Evolutionary conservation across 78 protist species (phyloP).

Genomic region (slime mould (Dictyostelium discoideum)): DNA sequence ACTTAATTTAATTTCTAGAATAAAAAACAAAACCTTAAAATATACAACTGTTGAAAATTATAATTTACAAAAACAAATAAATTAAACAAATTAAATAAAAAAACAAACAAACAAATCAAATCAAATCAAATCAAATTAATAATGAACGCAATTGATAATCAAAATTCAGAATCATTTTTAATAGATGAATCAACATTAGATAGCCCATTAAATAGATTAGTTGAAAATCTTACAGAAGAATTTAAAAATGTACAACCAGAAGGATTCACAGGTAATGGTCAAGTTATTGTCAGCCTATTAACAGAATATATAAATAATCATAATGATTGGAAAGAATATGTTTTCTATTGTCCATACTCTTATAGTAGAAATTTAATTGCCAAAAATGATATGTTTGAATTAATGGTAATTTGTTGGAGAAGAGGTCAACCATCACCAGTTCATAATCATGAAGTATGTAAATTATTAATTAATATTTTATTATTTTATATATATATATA

Average conservation of each 20-base stretch:
- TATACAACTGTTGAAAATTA: background rate
- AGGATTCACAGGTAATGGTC: conserved; percentile 54
- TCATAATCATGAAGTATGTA: conserved; percentile 75
- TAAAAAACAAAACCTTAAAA: background rate
- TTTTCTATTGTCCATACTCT: conserved; percentile 52
- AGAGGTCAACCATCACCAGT: conserved; percentile 78
- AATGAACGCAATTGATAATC: background rate
- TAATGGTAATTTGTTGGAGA: conserved; percentile 83
- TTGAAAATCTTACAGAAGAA: conserved; percentile 9
- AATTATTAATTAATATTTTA: background rate
- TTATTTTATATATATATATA: background rate
- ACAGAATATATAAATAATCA: conserved; percentile 30
- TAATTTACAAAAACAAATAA: background rate
- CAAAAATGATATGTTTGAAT: conserved; percentile 34
- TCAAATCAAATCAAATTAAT: background rate
- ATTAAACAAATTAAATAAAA: background rate
- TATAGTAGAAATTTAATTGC: conserved; percentile 72
- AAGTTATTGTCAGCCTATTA: background rate
- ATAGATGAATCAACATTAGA: background rate
- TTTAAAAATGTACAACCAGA: conserved; percentile 43
- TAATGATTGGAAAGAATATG: conserved; percentile 80
- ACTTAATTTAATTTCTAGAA: background rate
- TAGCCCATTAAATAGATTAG: conserved; percentile 45
- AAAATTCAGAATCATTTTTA: background rate
- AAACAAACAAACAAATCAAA: background rate